Evolutionary conservation across 331 rosid species (phyloP), one percentile per base, ranked within the genome.

Genomic region (Dryas integrifolia): DNA sequence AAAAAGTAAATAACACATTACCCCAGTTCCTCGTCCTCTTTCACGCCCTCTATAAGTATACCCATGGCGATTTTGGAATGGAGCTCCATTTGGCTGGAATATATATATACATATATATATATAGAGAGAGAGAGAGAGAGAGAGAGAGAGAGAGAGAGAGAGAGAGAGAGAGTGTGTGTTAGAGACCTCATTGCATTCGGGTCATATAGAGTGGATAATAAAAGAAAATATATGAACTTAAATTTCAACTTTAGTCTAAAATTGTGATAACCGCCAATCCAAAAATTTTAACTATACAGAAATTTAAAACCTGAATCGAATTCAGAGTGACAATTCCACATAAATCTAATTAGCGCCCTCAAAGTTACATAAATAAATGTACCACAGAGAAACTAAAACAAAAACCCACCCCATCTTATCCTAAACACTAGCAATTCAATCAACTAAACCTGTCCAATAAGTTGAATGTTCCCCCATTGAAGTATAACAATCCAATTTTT

Each of bases 1-100:
- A 51, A 65, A 71, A 53, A 40, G 58, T 24, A 71, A 80, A 69
- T 6, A 69, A 67, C 60, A 65, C 43, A 78, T 83, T 90, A 92
- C 98, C 94, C 87, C 96, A 69, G 45, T 18, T 74, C 90, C 96
- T 72, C 88, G 83, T 75, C 96, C 98, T 72, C 92, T 82, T 77
- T 88, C 98, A 13, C 86, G 96, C 26, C 92, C 96, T 77, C 97
- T 57, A 76, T 86, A 88, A 51, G 96, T 35, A 79, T 86, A 88
- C 64, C 78, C 72, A 45, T 87, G 85, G 69, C 76, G 87, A 81
- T 76, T 81, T 64, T 83, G 93, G 51, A 18, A 80, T 69, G 85
- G 76, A 76, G 86, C 73, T 62, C 92, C 96, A 76, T 81, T 84
- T 45, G 92, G 72, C 98, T 92, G 88, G 39, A 80, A 38, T 69